These are phyloP conservation scores for Pichia thaimueangensis DNA, from an alignment of 805 yeast species.

Conservation along the genomic window DNA sequence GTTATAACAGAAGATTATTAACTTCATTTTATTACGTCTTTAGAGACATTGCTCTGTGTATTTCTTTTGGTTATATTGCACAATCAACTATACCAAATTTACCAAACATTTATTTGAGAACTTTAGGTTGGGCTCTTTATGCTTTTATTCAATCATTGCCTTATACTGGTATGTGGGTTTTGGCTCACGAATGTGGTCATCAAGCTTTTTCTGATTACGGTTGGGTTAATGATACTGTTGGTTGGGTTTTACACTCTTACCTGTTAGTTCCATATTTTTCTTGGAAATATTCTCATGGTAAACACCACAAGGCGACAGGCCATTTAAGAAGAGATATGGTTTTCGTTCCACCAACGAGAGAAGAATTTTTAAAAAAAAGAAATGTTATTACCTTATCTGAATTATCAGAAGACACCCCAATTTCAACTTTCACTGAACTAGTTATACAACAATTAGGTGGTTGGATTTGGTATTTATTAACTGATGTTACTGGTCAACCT, in stretches of 20 bases:
- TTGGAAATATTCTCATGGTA: constrained; percentile 79
- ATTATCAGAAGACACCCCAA: constrained; percentile 68
- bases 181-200: constrained; percentile 92
- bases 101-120: constrained; percentile 39
- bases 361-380: constrained; percentile 39
- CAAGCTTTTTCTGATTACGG: constrained; percentile 74
- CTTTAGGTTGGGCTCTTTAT: constrained; percentile 53
- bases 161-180: constrained; percentile 75
- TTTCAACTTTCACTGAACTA: constrained; percentile 50
- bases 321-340: constrained; percentile 80
- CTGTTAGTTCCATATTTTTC: constrained; percentile 80
- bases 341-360: constrained; percentile 66
- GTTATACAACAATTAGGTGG: constrained; percentile 72
- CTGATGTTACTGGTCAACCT: constrained; percentile 73
- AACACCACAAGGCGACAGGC: constrained; percentile 89
- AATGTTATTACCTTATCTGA: constrained; percentile 37
- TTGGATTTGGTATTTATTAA: constrained; percentile 58
- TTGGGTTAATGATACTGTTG: constrained; percentile 68
- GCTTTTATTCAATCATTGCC: constrained; percentile 54
- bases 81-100: constrained; percentile 47
- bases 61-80: constrained; percentile 46
- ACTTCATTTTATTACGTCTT: constrained; percentile 58
- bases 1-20: constrained; percentile 57
- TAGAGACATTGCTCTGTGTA: constrained; percentile 52
- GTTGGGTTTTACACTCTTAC: constrained; percentile 78